Evolutionary conservation across 371 early-diverging fungal genomes (phyloP).

Genomic region (Lichtheimia hyalospora): DNA sequence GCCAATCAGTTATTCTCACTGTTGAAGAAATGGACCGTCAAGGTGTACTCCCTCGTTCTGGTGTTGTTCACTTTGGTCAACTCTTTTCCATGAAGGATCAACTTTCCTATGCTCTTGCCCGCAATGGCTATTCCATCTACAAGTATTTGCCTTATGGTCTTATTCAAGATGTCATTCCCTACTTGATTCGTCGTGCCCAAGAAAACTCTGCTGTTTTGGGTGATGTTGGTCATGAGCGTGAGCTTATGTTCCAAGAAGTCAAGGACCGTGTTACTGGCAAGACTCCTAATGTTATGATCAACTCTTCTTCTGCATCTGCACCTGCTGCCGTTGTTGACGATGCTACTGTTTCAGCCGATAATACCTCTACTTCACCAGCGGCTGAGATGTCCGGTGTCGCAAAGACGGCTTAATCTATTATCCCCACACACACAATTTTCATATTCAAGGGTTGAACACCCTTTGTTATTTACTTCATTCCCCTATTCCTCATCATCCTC

Average conservation of each 20-base stretch:
- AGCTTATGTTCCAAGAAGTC: slow-evolving; percentile 56
- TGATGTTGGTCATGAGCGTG: slow-evolving; percentile 48
- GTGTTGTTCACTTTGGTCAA: slow-evolving; percentile 91
- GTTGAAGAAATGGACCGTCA: slow-evolving; percentile 66
- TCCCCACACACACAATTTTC: neutral
- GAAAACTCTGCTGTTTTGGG: slow-evolving; percentile 87
- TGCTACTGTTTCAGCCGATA: neutral
- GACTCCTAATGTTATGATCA: neutral
- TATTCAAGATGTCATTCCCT: slow-evolving; percentile 88
- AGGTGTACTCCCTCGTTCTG: slow-evolving; percentile 53
- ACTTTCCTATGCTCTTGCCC: slow-evolving; percentile 75
- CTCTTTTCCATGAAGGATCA: slow-evolving; percentile 90
- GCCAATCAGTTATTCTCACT: slow-evolving; percentile 71
- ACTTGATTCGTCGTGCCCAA: slow-evolving; percentile 92
- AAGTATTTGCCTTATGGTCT: slow-evolving; percentile 93
- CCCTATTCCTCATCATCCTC: neutral
- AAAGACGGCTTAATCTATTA: neutral
- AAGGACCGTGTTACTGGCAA: slow-evolving; percentile 33
- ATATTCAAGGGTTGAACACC: too few relatives aligned
- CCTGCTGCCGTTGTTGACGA: neutral
- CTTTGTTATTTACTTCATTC: neutral
- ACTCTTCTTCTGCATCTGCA: neutral
- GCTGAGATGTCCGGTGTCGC: slow-evolving; percentile 1
- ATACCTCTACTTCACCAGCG: neutral
- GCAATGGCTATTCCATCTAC: slow-evolving; percentile 76